phyloP scores from a whole-genome alignment of 2,329 filamentous ascomycete species.

The Alternaria ethzedia region DNA sequence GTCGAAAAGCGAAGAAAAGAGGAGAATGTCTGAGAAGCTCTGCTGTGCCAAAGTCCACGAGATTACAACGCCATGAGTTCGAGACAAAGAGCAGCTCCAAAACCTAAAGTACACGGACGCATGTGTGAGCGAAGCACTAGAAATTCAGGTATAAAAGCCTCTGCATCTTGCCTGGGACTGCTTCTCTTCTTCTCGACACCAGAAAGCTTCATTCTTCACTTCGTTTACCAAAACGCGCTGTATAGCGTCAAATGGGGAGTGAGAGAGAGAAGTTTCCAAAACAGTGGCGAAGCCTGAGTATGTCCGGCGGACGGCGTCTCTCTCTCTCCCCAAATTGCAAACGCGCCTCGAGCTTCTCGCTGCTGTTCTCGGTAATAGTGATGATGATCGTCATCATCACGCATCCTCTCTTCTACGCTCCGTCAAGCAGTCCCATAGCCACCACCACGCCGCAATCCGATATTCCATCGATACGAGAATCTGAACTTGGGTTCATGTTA shows the following conservation, averaged over 20 bases:
- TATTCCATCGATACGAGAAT: background rate
- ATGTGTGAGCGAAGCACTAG: background rate
- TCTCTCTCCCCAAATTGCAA: background rate
- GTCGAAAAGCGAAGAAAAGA: background rate
- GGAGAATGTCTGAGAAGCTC: background rate
- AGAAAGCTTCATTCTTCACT: accelerated
- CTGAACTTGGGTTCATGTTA: background rate
- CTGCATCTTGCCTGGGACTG: background rate
- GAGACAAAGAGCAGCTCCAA: background rate
- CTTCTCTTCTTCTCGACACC: background rate
- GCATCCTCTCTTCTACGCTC: accelerated
- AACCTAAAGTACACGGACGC: accelerated
- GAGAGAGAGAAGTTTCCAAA: too few relatives aligned
- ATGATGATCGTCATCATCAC: background rate
- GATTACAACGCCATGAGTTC: too few relatives aligned
- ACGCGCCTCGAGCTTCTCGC: background rate
- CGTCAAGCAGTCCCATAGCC: background rate
- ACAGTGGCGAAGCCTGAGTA: too few relatives aligned
- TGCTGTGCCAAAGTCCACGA: background rate
- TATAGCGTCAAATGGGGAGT: too few relatives aligned
- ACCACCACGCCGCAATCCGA: too few relatives aligned
- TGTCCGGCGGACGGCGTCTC: background rate
- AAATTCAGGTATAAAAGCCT: background rate
- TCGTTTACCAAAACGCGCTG: too few relatives aligned
- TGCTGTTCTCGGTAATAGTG: background rate